A percentile compares a stretch with the other conserved stretches of the same genome.
Conservation (phyloP, 345 rosid genomes). For the Cardamine chenopodiifolia region DNA sequence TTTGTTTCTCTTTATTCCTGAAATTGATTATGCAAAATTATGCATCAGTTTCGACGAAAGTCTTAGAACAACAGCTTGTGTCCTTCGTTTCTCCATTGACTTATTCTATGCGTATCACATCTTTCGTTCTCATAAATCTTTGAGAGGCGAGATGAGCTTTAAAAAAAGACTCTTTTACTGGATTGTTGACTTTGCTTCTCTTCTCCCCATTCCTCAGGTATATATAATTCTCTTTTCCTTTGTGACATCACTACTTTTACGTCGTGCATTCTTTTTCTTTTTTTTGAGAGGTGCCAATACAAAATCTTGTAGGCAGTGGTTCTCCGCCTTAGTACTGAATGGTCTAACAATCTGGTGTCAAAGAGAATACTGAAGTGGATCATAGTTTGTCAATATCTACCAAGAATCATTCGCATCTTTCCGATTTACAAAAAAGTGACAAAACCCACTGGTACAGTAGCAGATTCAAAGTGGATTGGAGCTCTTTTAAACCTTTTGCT, state of each 20-base stretch:
- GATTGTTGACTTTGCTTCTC: constrained; percentile 15
- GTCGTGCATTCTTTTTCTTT: neutral
- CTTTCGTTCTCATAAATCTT: constrained; percentile 7
- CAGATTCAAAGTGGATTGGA: constrained; percentile 30
- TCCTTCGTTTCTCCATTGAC: constrained; percentile 27
- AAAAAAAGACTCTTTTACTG: constrained; percentile 4
- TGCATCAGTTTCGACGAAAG: constrained; percentile 26
- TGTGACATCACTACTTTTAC: neutral
- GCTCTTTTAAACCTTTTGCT: constrained; percentile 35
- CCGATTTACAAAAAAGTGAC: constrained; percentile 31
- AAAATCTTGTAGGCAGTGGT: constrained; percentile 42
- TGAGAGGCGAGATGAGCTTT: constrained; percentile 6
- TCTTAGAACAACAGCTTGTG: neutral
- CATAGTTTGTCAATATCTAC: constrained; percentile 24
- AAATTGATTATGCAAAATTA: neutral
- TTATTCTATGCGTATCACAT: constrained; percentile 28
- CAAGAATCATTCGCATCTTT: constrained; percentile 31
- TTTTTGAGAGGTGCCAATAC: too few species aligned
- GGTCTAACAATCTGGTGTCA: neutral
- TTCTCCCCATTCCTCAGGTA: constrained; percentile 44
- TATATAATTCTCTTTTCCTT: neutral
- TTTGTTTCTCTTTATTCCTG: constrained; percentile 38
- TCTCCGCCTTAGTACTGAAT: neutral
- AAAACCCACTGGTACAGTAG: constrained; percentile 15
- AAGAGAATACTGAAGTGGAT: constrained; percentile 26